Conservation (phyloP, 805 yeast genomes). For the Clavispora asparagi region DNA sequence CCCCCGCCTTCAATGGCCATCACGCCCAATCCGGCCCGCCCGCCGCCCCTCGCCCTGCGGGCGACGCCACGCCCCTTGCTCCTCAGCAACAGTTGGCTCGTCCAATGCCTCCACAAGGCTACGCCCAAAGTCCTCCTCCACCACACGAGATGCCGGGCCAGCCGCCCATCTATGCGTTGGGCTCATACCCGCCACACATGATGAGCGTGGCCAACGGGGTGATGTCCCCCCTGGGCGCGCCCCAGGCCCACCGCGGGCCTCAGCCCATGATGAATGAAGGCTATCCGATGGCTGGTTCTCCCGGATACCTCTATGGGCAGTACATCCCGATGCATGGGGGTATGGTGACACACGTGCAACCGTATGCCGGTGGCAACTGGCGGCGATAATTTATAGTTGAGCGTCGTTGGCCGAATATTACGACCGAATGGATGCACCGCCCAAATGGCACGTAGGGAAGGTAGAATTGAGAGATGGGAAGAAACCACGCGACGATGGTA, state of each 20-base stretch:
- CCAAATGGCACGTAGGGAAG: too few species aligned
- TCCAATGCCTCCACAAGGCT: slow-evolving; percentile 12
- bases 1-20: slow-evolving; percentile 3
- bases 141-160: slow-evolving; percentile 20
- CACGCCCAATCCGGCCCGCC: slow-evolving; percentile 2
- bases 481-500: too few species aligned
- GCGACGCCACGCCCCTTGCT: not conserved
- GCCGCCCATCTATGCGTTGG: slow-evolving; percentile 11
- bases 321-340: slow-evolving; percentile 32
- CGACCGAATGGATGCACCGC: too few species aligned
- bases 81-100: slow-evolving; percentile 5
- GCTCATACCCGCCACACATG: slow-evolving; percentile 8
- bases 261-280: slow-evolving; percentile 11
- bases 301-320: slow-evolving; percentile 35
- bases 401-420: too few species aligned
- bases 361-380: slow-evolving; percentile 14
- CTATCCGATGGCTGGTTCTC: slow-evolving; percentile 20
- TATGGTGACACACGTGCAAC: slow-evolving; percentile 20
- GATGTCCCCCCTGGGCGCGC: slow-evolving; percentile 13
- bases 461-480: too few species aligned
- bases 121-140: slow-evolving; percentile 23
- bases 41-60: not conserved
- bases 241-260: slow-evolving; percentile 11
- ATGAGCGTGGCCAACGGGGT: slow-evolving; percentile 8
- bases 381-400: slow-evolving; percentile 4